Conservation (phyloP, 352 stramenopile species). For the Globisporangium emineosum region DNA sequence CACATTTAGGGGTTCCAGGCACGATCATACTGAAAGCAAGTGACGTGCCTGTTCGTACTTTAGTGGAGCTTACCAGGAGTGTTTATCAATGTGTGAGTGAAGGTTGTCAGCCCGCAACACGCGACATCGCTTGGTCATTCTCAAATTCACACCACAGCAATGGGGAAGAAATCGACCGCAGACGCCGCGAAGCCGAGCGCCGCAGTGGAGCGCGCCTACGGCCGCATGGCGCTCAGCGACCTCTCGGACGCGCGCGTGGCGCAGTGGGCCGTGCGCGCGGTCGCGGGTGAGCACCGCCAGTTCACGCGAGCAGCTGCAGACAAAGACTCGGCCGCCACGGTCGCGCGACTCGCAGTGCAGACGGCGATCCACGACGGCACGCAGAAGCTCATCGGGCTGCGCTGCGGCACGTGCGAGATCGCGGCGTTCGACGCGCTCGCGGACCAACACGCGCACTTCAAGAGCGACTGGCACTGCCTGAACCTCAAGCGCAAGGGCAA, state of each 20-base stretch:
- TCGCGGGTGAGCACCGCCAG: constrained; percentile 48
- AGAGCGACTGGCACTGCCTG: constrained; percentile 72
- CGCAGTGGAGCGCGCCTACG: constrained; percentile 41
- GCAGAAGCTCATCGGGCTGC: constrained; percentile 44
- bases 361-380: constrained; percentile 32
- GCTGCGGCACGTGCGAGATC: constrained; percentile 75
- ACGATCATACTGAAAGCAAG: no score
- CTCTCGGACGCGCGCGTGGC: constrained; percentile 40
- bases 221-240: constrained; percentile 61
- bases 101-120: no score
- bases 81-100: no score
- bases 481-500: constrained; percentile 80
- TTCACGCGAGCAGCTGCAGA: constrained; percentile 26
- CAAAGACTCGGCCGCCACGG: constrained; percentile 9
- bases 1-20: no score
- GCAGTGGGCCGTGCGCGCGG: constrained; percentile 58
- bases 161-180: constrained; percentile 16
- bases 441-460: constrained; percentile 85
- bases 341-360: constrained; percentile 30
- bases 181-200: background rate
- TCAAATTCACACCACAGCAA: background rate
- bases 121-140: background rate
- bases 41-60: no score
- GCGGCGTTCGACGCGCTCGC: constrained; percentile 63
- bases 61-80: no score